These are phyloP conservation scores for Citrus medica DNA, from an alignment of 345 rosid species.

Conservation along the genomic window DNA sequence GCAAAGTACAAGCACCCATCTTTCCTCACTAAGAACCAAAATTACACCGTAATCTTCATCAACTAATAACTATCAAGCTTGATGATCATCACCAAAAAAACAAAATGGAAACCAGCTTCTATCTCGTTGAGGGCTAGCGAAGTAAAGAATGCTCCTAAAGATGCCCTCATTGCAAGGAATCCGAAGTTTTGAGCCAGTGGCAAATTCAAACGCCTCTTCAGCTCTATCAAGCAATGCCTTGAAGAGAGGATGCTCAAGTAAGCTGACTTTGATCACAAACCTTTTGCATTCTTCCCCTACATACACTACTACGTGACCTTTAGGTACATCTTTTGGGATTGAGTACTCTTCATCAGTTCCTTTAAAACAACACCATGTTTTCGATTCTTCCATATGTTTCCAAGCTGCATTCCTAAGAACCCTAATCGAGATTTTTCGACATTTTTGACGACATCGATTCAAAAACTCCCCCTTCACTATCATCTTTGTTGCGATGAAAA, in stretches of 20 bases:
- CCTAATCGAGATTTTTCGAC: background rate
- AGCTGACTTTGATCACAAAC: conserved; percentile 25
- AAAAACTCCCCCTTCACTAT: background rate
- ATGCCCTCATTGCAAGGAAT: conserved; percentile 33
- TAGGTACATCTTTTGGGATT: conserved; percentile 37
- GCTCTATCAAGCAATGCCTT: conserved; percentile 33
- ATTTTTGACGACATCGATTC: background rate
- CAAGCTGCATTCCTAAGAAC: background rate
- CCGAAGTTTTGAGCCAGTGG: conserved; percentile 17
- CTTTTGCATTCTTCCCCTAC: conserved; percentile 37
- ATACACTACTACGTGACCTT: conserved; percentile 35
- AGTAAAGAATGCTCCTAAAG: conserved; percentile 22
- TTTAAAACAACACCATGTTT: background rate
- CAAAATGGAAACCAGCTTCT: background rate
- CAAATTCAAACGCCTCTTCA: conserved; percentile 29
- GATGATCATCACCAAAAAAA: background rate
- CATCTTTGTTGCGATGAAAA: background rate
- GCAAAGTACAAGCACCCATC: too few species aligned
- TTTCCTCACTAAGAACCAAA: too few species aligned
- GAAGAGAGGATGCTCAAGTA: conserved; percentile 35
- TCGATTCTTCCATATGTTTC: background rate
- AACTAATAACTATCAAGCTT: too few species aligned
- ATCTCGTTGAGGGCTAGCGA: conserved; percentile 6
- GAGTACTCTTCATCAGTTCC: background rate
- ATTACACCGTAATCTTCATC: too few species aligned